These are phyloP conservation scores for Vitis hybrid DNA, from an alignment of 177 flowering plant genomes.

Conservation along the genomic window DNA sequence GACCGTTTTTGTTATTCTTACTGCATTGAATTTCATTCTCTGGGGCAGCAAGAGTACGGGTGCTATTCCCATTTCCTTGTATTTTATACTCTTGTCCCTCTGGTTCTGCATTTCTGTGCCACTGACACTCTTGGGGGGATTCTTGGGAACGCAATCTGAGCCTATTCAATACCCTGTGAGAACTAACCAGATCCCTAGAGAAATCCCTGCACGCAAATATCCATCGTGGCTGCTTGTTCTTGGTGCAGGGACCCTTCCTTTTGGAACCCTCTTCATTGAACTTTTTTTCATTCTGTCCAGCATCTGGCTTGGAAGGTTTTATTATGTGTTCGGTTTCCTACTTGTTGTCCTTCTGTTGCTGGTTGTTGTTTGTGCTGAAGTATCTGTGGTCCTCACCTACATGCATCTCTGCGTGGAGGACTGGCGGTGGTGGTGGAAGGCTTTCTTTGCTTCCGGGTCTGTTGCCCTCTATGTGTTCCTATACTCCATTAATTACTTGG, in stretches of 20 bases:
- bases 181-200: conserved; percentile 21
- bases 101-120: conserved; percentile 23
- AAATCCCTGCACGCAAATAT: conserved; percentile 23
- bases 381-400: conserved; percentile 16
- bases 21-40: conserved; percentile 11
- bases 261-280: conserved; percentile 17
- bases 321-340: conserved; percentile 20
- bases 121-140: conserved; percentile 24
- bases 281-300: conserved; percentile 21
- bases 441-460: conserved; percentile 21
- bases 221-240: conserved; percentile 23
- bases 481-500: conserved; percentile 19
- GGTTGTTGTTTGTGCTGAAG: conserved; percentile 21
- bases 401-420: conserved; percentile 23
- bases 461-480: conserved; percentile 21
- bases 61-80: conserved; percentile 19
- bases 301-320: conserved; percentile 21
- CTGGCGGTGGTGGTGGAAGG: conserved; percentile 24
- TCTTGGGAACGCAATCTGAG: conserved; percentile 15
- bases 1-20: conserved; percentile 15
- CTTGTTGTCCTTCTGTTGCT: conserved; percentile 17
- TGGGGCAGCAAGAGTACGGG: conserved; percentile 20
- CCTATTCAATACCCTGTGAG: conserved; percentile 17
- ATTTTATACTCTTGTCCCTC: conserved; percentile 15
- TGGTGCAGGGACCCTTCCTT: conserved; percentile 24